Evolutionary conservation across 2,329 filamentous ascomycete genomes (phyloP), one percentile per base, ranked within the genome.

Genomic region (Hortaea sp.): DNA sequence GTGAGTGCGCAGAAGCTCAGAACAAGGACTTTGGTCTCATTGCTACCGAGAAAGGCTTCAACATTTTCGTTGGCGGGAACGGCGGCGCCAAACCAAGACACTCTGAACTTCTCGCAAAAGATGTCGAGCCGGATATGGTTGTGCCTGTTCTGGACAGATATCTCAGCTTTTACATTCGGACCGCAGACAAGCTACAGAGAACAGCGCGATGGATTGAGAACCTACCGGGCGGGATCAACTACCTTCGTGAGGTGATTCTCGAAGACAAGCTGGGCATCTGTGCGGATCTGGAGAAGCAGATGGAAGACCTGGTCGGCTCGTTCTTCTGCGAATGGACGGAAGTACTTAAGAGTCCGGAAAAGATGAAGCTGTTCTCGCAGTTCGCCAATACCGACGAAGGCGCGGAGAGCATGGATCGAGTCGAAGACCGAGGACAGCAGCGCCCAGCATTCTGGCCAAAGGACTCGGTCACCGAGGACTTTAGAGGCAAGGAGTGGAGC

Each of bases 321-420:
- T 95, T 83, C 72, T 94, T 92, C 69, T 88, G 88, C 69, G 88
- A 95, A 68, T 95, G 88, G 88, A 86, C 85, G 10, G 85, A 90
- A 63, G 85, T 84, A 0, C 74, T 95, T 61, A 77, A 77, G 41
- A 74, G 81, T 48, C 84, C 85, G 0, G 75, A 78, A 42, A 77
- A 82, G 34, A 74, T 78, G 5, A 78, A 78, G 51, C 76, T 78
- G 52, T 95, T 95, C 72, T 69, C 73, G 38, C 88, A 94, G 66
- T 95, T 95, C 61, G 81, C 80, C 60, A 95, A 95, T 71, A 89
- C 86, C 0, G 63, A 72, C 10, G 87, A 89, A n/a, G 78, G 71
- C 1, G 66, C 81, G 38, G 78, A 85, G 39, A 46, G 50, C 7
- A 77, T 88, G 52, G 88, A 94, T 53, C 69, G 78, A 5, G 77